These are phyloP conservation scores for Ceratocystis destructans DNA, from an alignment of 2,329 filamentous ascomycete species.

Conservation along the genomic window DNA sequence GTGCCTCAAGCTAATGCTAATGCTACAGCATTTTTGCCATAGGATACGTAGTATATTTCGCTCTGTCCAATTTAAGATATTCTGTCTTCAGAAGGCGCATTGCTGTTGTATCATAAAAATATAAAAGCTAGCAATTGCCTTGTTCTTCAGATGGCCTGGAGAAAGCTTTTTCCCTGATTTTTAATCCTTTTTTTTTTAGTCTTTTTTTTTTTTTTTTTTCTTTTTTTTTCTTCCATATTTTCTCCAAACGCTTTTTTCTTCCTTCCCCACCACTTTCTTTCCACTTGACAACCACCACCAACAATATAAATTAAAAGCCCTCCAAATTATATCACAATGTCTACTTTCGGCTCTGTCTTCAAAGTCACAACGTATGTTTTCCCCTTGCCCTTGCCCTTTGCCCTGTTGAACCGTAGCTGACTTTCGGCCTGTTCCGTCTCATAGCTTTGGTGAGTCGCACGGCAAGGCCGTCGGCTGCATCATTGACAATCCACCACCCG, in stretches of 20 bases:
- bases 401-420: background rate
- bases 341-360: slow-evolving; percentile 74
- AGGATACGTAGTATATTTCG: background rate
- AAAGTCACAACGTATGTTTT: slow-evolving; percentile 61
- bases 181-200: background rate
- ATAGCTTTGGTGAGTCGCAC: slow-evolving; percentile 52
- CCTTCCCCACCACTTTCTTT: slow-evolving; percentile 18
- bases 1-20: no score
- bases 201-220: background rate
- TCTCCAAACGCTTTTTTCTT: slow-evolving; percentile 10
- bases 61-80: background rate
- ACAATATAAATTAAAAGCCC: slow-evolving; percentile 8
- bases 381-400: slow-evolving; percentile 19
- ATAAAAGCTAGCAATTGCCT: slow-evolving; percentile 1
- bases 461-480: slow-evolving; percentile 90
- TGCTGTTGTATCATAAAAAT: background rate
- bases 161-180: slow-evolving; percentile 9
- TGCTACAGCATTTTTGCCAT: no score
- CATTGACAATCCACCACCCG: slow-evolving; percentile 81
- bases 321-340: slow-evolving; percentile 43
- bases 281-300: slow-evolving; percentile 8
- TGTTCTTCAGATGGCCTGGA: background rate
- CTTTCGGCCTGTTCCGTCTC: slow-evolving; percentile 15
- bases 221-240: background rate
- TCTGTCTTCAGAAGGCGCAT: background rate